Evolutionary conservation across 23 red algal species (phyloP).

Genomic region (Chondrus crispus): DNA sequence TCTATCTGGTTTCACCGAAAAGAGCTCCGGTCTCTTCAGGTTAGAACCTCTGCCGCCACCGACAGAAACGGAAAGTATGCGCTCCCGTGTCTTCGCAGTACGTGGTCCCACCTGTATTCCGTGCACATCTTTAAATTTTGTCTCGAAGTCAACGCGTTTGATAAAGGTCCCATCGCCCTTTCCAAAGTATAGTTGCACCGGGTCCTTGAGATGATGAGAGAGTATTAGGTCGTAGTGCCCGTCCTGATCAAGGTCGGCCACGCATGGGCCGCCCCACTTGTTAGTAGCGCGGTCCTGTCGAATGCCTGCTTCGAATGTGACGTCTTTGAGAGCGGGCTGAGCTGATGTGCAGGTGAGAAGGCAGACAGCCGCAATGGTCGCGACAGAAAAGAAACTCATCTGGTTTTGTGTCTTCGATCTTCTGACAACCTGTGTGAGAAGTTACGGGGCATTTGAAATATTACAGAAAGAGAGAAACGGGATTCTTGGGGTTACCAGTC

Average conservation of each 20-base stretch:
- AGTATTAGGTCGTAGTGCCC: constrained; percentile 60
- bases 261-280: constrained; percentile 15
- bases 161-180: constrained; percentile 44
- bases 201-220: constrained; percentile 7
- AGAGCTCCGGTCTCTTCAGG: neutral
- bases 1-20: neutral
- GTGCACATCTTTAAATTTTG: neutral
- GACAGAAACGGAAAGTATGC: neutral
- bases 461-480: too few species aligned
- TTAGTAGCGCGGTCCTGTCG: neutral
- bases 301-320: neutral
- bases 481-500: too few species aligned
- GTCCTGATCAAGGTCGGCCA: constrained; percentile 67
- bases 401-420: too few species aligned
- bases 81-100: neutral
- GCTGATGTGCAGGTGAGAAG: too few species aligned
- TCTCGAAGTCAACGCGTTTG: neutral
- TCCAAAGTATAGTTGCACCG: constrained; percentile 17
- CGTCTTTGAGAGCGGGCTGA: neutral
- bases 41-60: constrained; percentile 18
- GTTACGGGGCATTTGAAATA: too few species aligned
- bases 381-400: too few species aligned
- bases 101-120: neutral
- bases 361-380: too few species aligned
- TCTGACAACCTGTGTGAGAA: too few species aligned